Evolutionary conservation across 2,329 filamentous ascomycete genomes (phyloP), one percentile per base, ranked within the genome.

Genomic region (Ophiocordyceps camponoti-saundersi): DNA sequence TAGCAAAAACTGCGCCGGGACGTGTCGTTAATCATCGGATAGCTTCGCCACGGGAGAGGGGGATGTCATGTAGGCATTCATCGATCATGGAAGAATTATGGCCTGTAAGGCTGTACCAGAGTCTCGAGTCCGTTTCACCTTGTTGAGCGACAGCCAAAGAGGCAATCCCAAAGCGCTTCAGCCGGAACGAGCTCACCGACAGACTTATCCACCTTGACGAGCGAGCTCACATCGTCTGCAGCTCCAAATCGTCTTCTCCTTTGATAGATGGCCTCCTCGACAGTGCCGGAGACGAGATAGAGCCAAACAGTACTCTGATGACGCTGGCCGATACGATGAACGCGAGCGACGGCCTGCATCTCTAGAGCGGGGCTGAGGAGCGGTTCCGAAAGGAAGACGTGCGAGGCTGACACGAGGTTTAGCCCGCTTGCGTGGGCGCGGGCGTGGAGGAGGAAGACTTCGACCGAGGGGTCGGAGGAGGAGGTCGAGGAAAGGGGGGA

Each of bases 321-420:
- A 52, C 81, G 73, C 63, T 96, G 92, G 0, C 92, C 92, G 52
- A 98, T 98, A 34, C 92, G 79, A 59, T 98, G 88, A 1, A 98
- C 89, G 48, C 92, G 82, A 1, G 90, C 89, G 57, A 96, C 94
- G 15, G 89, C 90, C 62, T 98, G 92, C 11, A 96, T 72, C 62
- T 96, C 92, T 16, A 98, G 78, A 0, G 89, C 88, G 0, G 90
- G 90, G 58, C 96, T 95, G 54, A 96, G 79, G 3, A 96, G 69
- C 2, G 92, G 92, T 59, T 98, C 92, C 60, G 88, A 95, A 5
- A 98, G 73, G 58, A 96, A 93, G 1, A 96, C 88, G 58, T 96
- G 88, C 44, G 80, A 95, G 5, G 90, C 92, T 56, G 93, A 90
- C 53, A 95, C 83, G 0, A 98, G 74, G 51, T 94, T 96, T 29